Evolutionary conservation across 164 flowering plant species (phyloP).

Genomic region (Liquidambar formosana): DNA sequence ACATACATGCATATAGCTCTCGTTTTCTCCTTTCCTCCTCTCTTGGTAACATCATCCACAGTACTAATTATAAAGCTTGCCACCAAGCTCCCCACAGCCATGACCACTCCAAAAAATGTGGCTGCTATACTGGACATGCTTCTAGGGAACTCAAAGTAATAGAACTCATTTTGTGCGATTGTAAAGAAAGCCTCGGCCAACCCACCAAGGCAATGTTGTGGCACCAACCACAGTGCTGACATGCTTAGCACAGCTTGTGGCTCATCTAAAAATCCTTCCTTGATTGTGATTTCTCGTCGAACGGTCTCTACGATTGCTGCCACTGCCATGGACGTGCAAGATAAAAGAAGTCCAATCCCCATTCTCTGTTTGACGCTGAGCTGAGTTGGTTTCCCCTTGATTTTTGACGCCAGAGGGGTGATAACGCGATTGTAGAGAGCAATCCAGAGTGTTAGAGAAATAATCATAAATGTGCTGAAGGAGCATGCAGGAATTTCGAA

Average conservation of each 20-base stretch:
- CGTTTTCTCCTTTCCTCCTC: constrained; percentile 21
- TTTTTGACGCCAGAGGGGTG: constrained; percentile 46
- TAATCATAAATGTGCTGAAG: constrained; percentile 34
- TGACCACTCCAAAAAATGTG: constrained; percentile 24
- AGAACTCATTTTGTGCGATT: constrained; percentile 44
- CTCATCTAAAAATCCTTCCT: constrained; percentile 5
- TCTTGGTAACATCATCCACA: constrained; percentile 1
- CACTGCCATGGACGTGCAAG: constrained; percentile 22
- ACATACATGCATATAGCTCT: no score
- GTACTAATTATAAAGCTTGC: constrained; percentile 28
- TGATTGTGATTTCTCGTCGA: constrained; percentile 18
- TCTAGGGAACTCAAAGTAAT: constrained; percentile 38
- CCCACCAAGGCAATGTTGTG: constrained; percentile 30
- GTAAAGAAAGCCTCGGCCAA: constrained; percentile 41
- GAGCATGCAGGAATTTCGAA: constrained; percentile 61
- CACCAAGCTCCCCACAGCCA: constrained; percentile 25
- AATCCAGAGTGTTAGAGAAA: constrained; percentile 41
- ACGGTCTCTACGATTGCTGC: constrained; percentile 36
- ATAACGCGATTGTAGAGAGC: constrained; percentile 45
- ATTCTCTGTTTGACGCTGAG: constrained; percentile 47
- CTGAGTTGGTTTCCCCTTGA: constrained; percentile 38
- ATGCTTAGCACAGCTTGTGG: constrained; percentile 15
- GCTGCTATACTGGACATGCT: constrained; percentile 50
- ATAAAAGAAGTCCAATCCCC: constrained; percentile 53
- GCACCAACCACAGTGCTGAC: constrained; percentile 45